Evolutionary conservation across 2,329 filamentous ascomycete species (phyloP).

Genomic region (Ophiosphaerella narmari): DNA sequence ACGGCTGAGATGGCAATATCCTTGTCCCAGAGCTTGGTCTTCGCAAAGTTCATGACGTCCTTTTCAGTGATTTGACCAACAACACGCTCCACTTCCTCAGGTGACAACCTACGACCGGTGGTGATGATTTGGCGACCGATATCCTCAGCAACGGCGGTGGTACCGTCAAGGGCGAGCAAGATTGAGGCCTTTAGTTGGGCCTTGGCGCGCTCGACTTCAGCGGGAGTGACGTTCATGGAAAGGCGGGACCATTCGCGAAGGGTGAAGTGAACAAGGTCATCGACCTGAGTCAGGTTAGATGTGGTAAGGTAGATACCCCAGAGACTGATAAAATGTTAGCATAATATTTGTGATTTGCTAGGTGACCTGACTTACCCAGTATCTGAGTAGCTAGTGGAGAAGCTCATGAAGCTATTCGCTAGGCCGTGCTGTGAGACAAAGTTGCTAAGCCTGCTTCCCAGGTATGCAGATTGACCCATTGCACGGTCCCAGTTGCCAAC

Average conservation of each 20-base stretch:
- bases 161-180: constrained; percentile 94
- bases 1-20: constrained; percentile 93
- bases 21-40: constrained; percentile 95
- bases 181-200: constrained; percentile 98
- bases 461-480: constrained; percentile 95
- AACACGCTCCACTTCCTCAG: constrained; percentile 91
- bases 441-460: constrained; percentile 96
- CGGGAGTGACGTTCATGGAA: constrained; percentile 81
- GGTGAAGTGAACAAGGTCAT: constrained; percentile 97
- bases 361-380: constrained; percentile 75
- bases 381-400: constrained; percentile 99
- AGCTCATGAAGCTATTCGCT: constrained; percentile 99
- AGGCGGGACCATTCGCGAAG: constrained; percentile 98
- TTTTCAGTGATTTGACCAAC: constrained; percentile 90
- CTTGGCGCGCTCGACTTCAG: constrained; percentile 98
- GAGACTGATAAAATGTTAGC: constrained; percentile 65
- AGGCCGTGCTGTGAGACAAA: constrained; percentile 93
- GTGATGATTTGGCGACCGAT: constrained; percentile 98
- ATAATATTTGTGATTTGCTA: neutral
- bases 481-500: constrained; percentile 99
- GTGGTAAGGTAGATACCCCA: constrained; percentile 99
- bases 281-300: constrained; percentile 83
- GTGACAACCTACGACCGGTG: constrained; percentile 87
- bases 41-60: constrained; percentile 96
- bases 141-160: constrained; percentile 95